phyloP scores from a whole-genome alignment of 1,284 basidiomycete genomes.

The Marasmius sp. region DNA sequence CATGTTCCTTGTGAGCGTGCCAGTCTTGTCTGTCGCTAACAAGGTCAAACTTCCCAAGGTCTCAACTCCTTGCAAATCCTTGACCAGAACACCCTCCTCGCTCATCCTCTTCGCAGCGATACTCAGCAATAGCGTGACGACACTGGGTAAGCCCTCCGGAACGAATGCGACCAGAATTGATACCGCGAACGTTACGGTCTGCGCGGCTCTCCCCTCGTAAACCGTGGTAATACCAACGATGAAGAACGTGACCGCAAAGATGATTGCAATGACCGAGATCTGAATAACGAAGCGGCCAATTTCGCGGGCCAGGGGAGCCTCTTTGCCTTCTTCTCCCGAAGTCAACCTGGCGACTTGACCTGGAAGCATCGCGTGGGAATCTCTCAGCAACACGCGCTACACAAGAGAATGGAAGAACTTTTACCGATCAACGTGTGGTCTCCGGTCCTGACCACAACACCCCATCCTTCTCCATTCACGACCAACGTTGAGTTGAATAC shows the following conservation, averaged over 20 bases:
- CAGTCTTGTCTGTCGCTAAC: constrained; percentile 75
- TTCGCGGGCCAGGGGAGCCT: constrained; percentile 64
- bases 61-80: constrained; percentile 70
- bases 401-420: constrained; percentile 5
- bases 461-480: constrained; percentile 70
- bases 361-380: constrained; percentile 15
- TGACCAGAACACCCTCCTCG: constrained; percentile 68
- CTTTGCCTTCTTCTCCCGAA: constrained; percentile 60
- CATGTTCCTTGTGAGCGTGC: constrained; percentile 72
- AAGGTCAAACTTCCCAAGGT: constrained; percentile 56
- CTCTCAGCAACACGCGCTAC: background rate
- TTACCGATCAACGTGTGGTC: constrained; percentile 65
- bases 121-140: constrained; percentile 68
- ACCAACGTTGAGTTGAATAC: constrained; percentile 68
- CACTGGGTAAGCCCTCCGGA: constrained; percentile 67
- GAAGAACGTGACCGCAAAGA: constrained; percentile 66
- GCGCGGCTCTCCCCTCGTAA: constrained; percentile 59
- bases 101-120: constrained; percentile 76
- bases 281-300: constrained; percentile 62
- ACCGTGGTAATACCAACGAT: constrained; percentile 63
- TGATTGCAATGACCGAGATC: constrained; percentile 58
- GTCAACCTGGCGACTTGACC: constrained; percentile 67
- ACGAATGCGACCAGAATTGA: constrained; percentile 75
- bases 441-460: constrained; percentile 67
- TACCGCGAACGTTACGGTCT: constrained; percentile 68